Base-by-base conservation (phyloP, 305 asterid genomes). In the Petunia hybrid region DNA sequence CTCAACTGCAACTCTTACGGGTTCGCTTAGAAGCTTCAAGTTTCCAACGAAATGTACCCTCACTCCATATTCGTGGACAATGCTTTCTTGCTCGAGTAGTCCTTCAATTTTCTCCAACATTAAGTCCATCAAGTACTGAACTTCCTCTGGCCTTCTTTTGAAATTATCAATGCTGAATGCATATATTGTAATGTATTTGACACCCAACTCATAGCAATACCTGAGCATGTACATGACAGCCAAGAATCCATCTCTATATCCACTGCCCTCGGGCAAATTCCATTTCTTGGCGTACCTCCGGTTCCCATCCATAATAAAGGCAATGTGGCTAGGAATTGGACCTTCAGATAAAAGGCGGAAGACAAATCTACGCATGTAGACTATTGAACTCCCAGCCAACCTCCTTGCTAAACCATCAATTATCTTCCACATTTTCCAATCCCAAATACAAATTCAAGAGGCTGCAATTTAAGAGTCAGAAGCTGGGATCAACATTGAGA, bases 161-260 rank as follows among this genome's bases (percentile, higher is more conserved):
- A 91, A 93, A 78, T 94, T 94, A 80, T 94, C 97, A 35, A 93
- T 93, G 91, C 97, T 91, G 88, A 94, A 94, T 1, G 93, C 97
- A 48, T 93, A 94, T 35, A 93, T 81, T n/a, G 91, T 89, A 14
- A 93, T 81, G 31, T 90, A 89, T n/a, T 87, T 87, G 36, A 94
- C 89, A 0, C 93, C 92, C 55, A 94, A 78, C 82, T 91, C 98
- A 40, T 81, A 89, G 89, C 98, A 91, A 83, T 94, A 94, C 83
- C 88, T 91, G 84, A 93, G 73, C 46, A 91, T 5, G 59, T 93
- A 83, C 93, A 93, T 79, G 60, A 93, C 91, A 62, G 97, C 83
- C 16, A 87, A 78, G 80, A 90, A 93, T 0, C 97, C 98, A 36
- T 91, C 97, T 39, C 91, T 77, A 80, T 94, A 88, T 4, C 98